Evolutionary conservation across 495 filamentous ascomycete species (phyloP).

Genomic region (Rostrohypoxylon terebratum): DNA sequence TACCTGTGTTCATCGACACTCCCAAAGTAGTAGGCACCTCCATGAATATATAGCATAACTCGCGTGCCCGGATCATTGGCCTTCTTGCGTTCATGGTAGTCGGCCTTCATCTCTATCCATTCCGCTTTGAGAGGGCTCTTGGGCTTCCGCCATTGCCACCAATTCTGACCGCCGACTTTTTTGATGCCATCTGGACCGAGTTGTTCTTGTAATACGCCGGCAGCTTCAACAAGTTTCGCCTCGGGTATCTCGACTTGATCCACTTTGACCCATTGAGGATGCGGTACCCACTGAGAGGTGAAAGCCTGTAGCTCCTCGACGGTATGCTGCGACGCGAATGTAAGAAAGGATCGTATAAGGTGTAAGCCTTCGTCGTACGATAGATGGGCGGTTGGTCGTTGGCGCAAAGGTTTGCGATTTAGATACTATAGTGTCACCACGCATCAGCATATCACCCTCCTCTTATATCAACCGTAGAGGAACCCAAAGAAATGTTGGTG

Average conservation of each 20-base stretch:
- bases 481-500: conserved; percentile 73
- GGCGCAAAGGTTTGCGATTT: conserved; percentile 76
- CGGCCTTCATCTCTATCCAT: conserved; percentile 94
- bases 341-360: conserved; percentile 85
- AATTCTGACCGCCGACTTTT: conserved; percentile 81
- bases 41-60: conserved; percentile 94
- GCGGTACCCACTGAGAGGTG: conserved; percentile 88
- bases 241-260: conserved; percentile 77
- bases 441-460: conserved; percentile 32
- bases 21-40: conserved; percentile 78
- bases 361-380: conserved; percentile 96
- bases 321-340: conserved; percentile 83
- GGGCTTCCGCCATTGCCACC: conserved; percentile 91
- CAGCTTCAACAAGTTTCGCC: conserved; percentile 69
- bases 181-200: conserved; percentile 79
- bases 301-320: conserved; percentile 94
- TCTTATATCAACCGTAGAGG: conserved; percentile 61
- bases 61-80: conserved; percentile 68
- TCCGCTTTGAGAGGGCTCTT: conserved; percentile 77
- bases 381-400: conserved; percentile 86
- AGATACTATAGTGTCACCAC: conserved; percentile 70
- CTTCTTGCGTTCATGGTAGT: conserved; percentile 77
- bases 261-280: conserved; percentile 86
- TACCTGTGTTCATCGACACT: conserved; percentile 95
- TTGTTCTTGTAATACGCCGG: conserved; percentile 71